Base-by-base conservation (phyloP, 768 basidiomycete species). In the Suillus sp. region DNA sequence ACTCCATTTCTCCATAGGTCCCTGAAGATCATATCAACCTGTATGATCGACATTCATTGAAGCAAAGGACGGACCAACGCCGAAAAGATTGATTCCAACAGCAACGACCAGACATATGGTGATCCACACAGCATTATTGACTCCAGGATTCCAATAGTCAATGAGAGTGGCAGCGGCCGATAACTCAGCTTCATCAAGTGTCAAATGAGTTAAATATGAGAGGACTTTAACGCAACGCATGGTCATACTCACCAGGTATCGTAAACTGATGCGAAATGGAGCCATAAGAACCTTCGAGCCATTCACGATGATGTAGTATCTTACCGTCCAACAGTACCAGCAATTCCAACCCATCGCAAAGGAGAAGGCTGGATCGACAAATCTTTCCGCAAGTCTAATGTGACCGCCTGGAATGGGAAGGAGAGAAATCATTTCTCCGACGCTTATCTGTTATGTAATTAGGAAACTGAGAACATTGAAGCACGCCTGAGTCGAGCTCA, bases 321-420 rank as follows among this genome's bases (percentile, higher is more conserved):
- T 48, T 25, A 48, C 47, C 47, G 47, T 48, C 47, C 47, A 48
- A 48, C 47, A 48, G 47, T 48, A 48, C 25, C 47, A 48, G 22
- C 47, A 48, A 48, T 48, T 48, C 47, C 47, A 48, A 48, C 47
- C 47, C 47, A 48, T 48, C 5, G 47, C 47, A 25, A 48, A 48
- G 22, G 47, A 48, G 47, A 48, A 48, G 22, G 47, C 22, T 8
- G 47, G 47, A 25, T 48, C 47, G 6, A 48, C 47, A 48, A 48
- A 48, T 48, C 47, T 48, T 48, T 25, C 47, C 14, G 47, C 25
- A 25, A 25, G 47, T 14, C 3, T 48, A 22, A 48, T 25, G 14
- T 48, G 47, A 48, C 47, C 47, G 25, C 47, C 47, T 25, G 47
- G 6, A 48, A 48, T 25, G 14, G 47, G 47, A 48, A 48, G 47